Evolutionary conservation across 2,329 filamentous ascomycete genomes (phyloP), one percentile per base, ranked within the genome.

Genomic region (Fusarium caatingaense): DNA sequence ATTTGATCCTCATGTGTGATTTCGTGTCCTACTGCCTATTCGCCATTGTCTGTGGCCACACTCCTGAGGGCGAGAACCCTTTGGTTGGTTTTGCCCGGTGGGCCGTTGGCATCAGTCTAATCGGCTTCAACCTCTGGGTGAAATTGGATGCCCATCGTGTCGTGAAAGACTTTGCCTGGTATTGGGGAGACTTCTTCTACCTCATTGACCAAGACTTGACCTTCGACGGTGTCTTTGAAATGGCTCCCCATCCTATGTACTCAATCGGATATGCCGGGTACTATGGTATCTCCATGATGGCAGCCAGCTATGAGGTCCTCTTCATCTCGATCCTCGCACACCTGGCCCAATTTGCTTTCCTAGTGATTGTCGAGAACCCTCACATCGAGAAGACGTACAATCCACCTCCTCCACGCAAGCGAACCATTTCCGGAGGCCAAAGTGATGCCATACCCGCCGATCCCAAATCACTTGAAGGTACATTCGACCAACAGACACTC

Each of bases 101-200:
- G 96, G 78, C 84, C 6, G 85, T 90, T 48, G 96, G 96, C 54
- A 87, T 95, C 71, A 81, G 87, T 42, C 86, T 98, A 27, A 91
- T 99, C 68, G 86, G 92, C 61, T 98, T 99, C 87, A 99, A 98
- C 80, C 86, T 98, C 23, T 98, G 96, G 94, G 96, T 99, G 69
- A 99, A 99, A 83, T 86, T 99, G 67, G 96, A 99, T 81, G 96
- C 96, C 21, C 96, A 99, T 80, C 89, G 96, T 66, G 96, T 99
- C 51, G 96, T 99, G 78, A 98, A 98, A 81, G 96, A 99, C 81
- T 99, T 94, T 83, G 96, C 96, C 28, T 99, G 96, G 96, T 99
- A 98, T 82, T 99, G 96, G 96, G 96, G 96, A 66, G 96, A 99
- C 81, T 98, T 98, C 83, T 99, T 98, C 86, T 99, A 94, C 82